Evolutionary conservation across 768 basidiomycete species (phyloP), one percentile per base, ranked within the genome.

Genomic region (Hericium coralloides): DNA sequence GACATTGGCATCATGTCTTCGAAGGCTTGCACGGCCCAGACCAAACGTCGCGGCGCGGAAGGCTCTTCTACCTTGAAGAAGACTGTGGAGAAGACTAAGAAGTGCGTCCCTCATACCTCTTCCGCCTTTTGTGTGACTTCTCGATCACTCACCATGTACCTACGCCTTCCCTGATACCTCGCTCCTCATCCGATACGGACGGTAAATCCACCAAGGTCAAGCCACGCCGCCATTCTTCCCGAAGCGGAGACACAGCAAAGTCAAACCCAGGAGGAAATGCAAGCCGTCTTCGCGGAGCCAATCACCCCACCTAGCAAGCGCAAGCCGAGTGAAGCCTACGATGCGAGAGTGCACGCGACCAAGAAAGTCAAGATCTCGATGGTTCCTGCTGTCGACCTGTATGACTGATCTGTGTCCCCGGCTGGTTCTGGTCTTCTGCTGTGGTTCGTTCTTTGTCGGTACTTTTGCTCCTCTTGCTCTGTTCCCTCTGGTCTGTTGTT

Each of bases 291-390:
- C 49, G 17, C 55, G 60, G 43, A 22, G 71, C 73, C 43, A 73
- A 69, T 22, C 74, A 76, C 52, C 59, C 65, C 47, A 49, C 63
- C 39, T 52, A 62, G 55, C 58, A 76, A 79, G 59, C 66, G 72
- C 55, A 73, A 70, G 55, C 66, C 66, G 36, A 56, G 36, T 31
- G 31, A 31, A 8, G 31, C 7, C 31, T 31, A 45, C 57, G 65
- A 55, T 45, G 52, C 47, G 49, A 54, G 58, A 62, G 55, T 43
- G 58, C 50, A 18, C 61, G 43, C 49, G 47, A 49, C 23, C 61
- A 90, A 89, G 74, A 87, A 79, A 65, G 63, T 83, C 59, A 92
- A 90, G 71, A 79, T 90, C 51, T 92, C 88, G 15, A 70, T 91
- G 41, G 80, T 81, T 41, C 68, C 75, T 56, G 82, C 78, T 51